Conservation (phyloP, 805 yeast species). For the Lachancea thermotolerans region DNA sequence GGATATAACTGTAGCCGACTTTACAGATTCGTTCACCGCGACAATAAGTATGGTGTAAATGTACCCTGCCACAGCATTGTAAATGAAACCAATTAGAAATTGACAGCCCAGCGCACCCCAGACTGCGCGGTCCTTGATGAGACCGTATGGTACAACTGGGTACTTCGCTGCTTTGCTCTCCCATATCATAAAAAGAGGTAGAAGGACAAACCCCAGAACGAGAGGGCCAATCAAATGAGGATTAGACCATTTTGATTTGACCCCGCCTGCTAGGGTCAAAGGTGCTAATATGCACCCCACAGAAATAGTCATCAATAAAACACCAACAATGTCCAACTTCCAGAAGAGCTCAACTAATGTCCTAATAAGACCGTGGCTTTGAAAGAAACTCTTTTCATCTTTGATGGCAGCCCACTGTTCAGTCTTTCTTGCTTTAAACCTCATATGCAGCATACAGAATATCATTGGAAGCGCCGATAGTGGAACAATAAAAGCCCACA, state of each 20-base stretch:
- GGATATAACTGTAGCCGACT: constrained; percentile 56
- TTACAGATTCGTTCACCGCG: constrained; percentile 50
- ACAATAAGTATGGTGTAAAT: constrained; percentile 61
- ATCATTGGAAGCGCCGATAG: constrained; percentile 53
- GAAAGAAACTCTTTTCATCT: constrained; percentile 35
- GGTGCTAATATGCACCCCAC: constrained; percentile 65
- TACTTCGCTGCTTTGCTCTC: constrained; percentile 48
- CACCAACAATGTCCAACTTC: constrained; percentile 61
- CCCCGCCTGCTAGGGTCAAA: constrained; percentile 70
- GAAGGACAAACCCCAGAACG: constrained; percentile 54
- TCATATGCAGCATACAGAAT: constrained; percentile 48
- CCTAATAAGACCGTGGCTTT: constrained; percentile 32
- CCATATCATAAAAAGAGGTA: constrained; percentile 57
- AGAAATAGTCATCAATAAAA: constrained; percentile 45
- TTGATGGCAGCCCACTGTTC: constrained; percentile 42
- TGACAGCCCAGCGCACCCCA: constrained; percentile 64
- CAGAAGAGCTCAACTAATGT: constrained; percentile 42
- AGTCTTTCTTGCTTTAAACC: constrained; percentile 46
- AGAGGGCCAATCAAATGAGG: constrained; percentile 63
- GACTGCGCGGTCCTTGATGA: constrained; percentile 62
- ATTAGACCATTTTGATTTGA: constrained; percentile 45
- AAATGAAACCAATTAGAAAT: constrained; percentile 51
- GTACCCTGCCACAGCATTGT: constrained; percentile 64
- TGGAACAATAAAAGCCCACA: constrained; percentile 74
- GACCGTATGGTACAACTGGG: constrained; percentile 55